Evolutionary conservation across 75 land plant species (phyloP).

Genomic region (Pinus tabuliformis): DNA sequence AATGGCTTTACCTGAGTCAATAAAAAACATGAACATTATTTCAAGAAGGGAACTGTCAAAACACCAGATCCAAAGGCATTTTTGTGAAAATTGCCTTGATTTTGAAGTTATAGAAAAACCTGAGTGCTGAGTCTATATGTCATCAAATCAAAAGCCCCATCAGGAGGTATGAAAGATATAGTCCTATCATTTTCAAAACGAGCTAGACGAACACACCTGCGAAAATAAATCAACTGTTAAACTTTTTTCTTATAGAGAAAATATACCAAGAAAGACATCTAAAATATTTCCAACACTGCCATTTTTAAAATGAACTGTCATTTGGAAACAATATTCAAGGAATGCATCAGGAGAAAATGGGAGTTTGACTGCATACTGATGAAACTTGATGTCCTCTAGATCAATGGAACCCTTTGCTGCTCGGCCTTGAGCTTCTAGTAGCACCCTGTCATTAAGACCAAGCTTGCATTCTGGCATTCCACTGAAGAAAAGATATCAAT

Average conservation of each 20-base stretch:
- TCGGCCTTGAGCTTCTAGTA: slow-evolving; percentile 96
- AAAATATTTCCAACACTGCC: not conserved
- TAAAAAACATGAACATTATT: slow-evolving; percentile 74
- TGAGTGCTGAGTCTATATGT: slow-evolving; percentile 96
- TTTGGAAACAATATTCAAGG: not conserved
- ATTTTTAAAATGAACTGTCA: not conserved
- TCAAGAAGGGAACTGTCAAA: slow-evolving; percentile 31
- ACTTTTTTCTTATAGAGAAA: not conserved
- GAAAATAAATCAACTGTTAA: not conserved
- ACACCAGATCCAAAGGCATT: not conserved
- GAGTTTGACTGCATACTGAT: slow-evolving; percentile 68
- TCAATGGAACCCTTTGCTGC: slow-evolving; percentile 94
- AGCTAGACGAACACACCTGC: slow-evolving; percentile 92
- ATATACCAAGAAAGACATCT: not conserved
- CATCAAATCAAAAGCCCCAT: slow-evolving; percentile 98
- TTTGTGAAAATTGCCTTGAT: not conserved
- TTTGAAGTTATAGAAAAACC: slow-evolving; percentile 34
- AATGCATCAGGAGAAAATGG: not conserved
- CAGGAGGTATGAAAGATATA: slow-evolving; percentile 96
- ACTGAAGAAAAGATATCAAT: slow-evolving; percentile 41
- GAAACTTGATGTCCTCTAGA: slow-evolving; percentile 95
- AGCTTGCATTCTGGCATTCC: slow-evolving; percentile 99
- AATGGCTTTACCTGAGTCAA: slow-evolving; percentile 77
- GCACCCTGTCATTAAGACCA: slow-evolving; percentile 91
- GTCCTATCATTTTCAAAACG: slow-evolving; percentile 98